Conservation (phyloP, 345 rosid species). For the Kernera saxatilis region DNA sequence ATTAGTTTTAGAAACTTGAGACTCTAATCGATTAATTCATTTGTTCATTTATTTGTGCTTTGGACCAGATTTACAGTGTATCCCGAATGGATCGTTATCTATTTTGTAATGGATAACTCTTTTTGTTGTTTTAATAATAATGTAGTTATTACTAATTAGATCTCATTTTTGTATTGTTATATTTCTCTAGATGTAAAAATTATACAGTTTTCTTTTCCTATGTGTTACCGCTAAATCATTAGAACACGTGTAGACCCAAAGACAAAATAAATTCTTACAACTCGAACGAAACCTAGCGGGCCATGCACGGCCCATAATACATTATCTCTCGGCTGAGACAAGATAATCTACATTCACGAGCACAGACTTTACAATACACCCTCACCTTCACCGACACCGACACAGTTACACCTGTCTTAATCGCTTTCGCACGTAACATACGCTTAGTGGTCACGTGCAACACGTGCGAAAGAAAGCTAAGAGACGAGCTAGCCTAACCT, state of each 20-base stretch:
- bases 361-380: background rate
- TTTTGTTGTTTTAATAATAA: too few relatives aligned
- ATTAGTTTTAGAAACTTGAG: too few relatives aligned
- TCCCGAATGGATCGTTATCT: too few relatives aligned
- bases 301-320: constrained; percentile 7
- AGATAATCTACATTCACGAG: background rate
- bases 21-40: too few relatives aligned
- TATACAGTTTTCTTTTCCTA: too few relatives aligned
- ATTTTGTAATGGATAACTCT: too few relatives aligned
- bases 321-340: background rate
- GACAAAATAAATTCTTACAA: constrained; percentile 2
- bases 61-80: too few relatives aligned
- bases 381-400: constrained; percentile 2
- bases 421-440: background rate
- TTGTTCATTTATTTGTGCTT: too few relatives aligned
- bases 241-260: background rate
- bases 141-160: too few relatives aligned
- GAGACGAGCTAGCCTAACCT: background rate
- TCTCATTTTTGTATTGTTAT: too few relatives aligned
- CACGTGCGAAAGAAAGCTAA: background rate
- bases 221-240: background rate
- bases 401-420: background rate
- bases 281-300: background rate
- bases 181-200: too few relatives aligned
- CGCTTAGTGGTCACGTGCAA: background rate